Evolutionary conservation across 345 rosid genomes (phyloP), one percentile per base, ranked within the genome.

Genomic region (Schrenkiella parvula): DNA sequence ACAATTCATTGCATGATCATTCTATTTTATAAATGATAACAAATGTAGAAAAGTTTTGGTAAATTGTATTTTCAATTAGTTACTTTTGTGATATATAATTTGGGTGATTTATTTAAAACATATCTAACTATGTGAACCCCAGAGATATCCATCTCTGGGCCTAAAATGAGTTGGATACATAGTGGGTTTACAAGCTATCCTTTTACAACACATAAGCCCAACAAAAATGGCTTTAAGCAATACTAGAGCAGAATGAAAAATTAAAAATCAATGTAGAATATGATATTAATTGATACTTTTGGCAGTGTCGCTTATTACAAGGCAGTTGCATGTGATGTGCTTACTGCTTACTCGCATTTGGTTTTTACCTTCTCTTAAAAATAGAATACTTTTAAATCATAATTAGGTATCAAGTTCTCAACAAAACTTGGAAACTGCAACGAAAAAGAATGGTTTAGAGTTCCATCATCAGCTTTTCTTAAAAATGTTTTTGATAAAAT

Each of bases 241-340:
- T 51, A 8, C 1, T 44, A 46, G 11, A 11, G 17, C 17, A 48
- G 3, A n/a, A 21, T 9, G 8, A 34, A 23, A 22, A 35, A 43
- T 52, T 4, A 42, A 2, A 42, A 22, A 63, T 22, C n/a, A 41
- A 63, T 42, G 23, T 53, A 31, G 15, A 32, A 15, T 39, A 14
- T 50, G 39, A 25, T 46, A 46, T 66, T 66, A 57, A 12, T 48
- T 66, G 47, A 31, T 39, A 22, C 52, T 68, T 66, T 60, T 75
- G 56, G 74, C 69, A 42, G 57, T 75, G 69, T 60, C 69, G 63
- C 73, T 3, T 50, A 51, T 31, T 59, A 74, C 68, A 59, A 74
- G 69, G 73, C 68, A 74, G 3, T 22, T 22, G 56, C 79, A 75
- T 75, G 79, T 75, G 74, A 60, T 68, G 56, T 67, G 69, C 67